These are phyloP conservation scores for Penicillium pancosmium DNA, from an alignment of 495 filamentous ascomycete genomes.

Conservation along the genomic window DNA sequence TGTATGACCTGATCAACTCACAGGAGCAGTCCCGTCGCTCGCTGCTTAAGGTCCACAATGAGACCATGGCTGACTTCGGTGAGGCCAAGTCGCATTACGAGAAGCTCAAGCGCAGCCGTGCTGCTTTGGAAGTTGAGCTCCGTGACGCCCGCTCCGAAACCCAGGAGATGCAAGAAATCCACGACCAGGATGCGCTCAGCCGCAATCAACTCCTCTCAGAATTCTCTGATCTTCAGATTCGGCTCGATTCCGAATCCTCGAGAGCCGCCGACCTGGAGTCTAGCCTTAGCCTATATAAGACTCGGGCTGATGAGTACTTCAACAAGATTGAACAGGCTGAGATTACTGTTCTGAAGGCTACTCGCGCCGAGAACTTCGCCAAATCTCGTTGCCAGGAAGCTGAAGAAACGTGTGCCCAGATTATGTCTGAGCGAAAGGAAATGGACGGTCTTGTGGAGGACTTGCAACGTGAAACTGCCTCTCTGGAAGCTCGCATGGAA, in stretches of 20 bases:
- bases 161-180: conserved; percentile 71
- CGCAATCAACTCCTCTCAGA: conserved; percentile 88
- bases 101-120: conserved; percentile 76
- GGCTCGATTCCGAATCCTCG: conserved; percentile 85
- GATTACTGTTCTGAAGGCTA: conserved; percentile 90
- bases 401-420: conserved; percentile 85
- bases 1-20: conserved; percentile 89
- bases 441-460: conserved; percentile 90
- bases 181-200: conserved; percentile 83
- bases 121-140: conserved; percentile 82
- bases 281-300: conserved; percentile 87
- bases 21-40: conserved; percentile 88
- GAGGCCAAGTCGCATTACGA: conserved; percentile 88
- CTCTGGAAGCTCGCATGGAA: conserved; percentile 87
- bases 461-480: conserved; percentile 84
- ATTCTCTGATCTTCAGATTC: conserved; percentile 91
- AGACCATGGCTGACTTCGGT: conserved; percentile 78
- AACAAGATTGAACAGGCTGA: conserved; percentile 97
- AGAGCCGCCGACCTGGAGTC: conserved; percentile 82
- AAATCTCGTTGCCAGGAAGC: conserved; percentile 85
- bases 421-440: conserved; percentile 90
- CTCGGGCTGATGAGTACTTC: conserved; percentile 94
- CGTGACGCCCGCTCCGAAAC: conserved; percentile 83
- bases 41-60: conserved; percentile 81
- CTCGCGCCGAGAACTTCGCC: conserved; percentile 89